Conservation (phyloP, 2,329 filamentous ascomycete species). For the Neofusicoccum parvum region DNA sequence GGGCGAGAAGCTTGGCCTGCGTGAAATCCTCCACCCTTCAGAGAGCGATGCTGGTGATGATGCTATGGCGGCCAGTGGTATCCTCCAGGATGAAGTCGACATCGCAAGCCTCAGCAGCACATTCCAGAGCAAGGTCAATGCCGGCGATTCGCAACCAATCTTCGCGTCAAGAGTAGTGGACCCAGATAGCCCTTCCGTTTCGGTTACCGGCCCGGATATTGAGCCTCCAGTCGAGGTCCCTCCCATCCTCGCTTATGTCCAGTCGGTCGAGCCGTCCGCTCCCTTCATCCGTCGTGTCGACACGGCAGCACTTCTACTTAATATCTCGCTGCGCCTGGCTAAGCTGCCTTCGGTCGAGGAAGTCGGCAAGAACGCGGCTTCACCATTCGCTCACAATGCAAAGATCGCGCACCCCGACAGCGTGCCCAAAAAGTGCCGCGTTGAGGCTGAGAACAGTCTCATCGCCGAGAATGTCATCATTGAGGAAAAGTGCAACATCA, state of each 20-base stretch:
- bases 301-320: slow-evolving; percentile 77
- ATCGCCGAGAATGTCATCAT: slow-evolving; percentile 88
- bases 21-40: slow-evolving; percentile 62
- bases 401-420: slow-evolving; percentile 85
- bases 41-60: slow-evolving; percentile 43
- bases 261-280: slow-evolving; percentile 59
- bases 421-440: slow-evolving; percentile 77
- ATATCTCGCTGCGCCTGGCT: slow-evolving; percentile 81
- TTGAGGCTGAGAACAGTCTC: slow-evolving; percentile 79
- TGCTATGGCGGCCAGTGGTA: slow-evolving; percentile 17
- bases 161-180: slow-evolving; percentile 42
- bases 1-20: slow-evolving; percentile 73
- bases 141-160: slow-evolving; percentile 18
- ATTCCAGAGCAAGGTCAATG: slow-evolving; percentile 13
- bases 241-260: slow-evolving; percentile 79
- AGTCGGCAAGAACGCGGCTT: slow-evolving; percentile 55
- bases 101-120: slow-evolving; percentile 57
- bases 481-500: slow-evolving; percentile 87
- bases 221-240: slow-evolving; percentile 58
- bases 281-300: slow-evolving; percentile 86
- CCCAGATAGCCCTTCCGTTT: slow-evolving; percentile 32
- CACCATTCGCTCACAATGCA: slow-evolving; percentile 73
- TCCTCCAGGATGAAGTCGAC: slow-evolving; percentile 57
- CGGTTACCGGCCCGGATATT: slow-evolving; percentile 26
- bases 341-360: slow-evolving; percentile 76